Evolutionary conservation across 2,329 filamentous ascomycete genomes (phyloP).

Genomic region (Didymosphaeria variabile): DNA sequence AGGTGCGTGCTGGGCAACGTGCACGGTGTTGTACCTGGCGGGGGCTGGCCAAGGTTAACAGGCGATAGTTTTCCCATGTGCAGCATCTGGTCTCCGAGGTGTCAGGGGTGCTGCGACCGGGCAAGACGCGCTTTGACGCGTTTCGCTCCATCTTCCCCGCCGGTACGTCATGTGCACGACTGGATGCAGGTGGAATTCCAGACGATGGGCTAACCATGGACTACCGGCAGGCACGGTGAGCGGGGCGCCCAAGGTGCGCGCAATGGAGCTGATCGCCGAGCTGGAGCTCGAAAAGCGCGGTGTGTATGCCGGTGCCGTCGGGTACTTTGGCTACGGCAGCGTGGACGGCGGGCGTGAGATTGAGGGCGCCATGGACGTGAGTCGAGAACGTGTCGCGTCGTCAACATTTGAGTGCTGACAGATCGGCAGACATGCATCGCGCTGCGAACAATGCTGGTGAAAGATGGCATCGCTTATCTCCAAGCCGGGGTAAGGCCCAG

Average conservation of each 20-base stretch:
- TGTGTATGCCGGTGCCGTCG: conserved; percentile 93
- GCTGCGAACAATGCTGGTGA: conserved; percentile 91
- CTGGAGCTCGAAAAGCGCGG: conserved; percentile 93
- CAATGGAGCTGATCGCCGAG: conserved; percentile 97
- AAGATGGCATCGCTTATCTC: conserved; percentile 89
- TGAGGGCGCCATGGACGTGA: conserved; percentile 85
- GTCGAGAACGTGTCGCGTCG: conserved; percentile 25
- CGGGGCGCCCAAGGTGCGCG: conserved; percentile 92
- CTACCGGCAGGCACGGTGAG: conserved; percentile 80
- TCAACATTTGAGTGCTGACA: conserved; percentile 28
- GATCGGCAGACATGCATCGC: conserved; percentile 67
- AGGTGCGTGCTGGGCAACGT: conserved; percentile 31
- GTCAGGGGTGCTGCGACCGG: conserved; percentile 83
- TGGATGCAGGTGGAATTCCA: neutral
- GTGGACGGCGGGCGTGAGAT: conserved; percentile 69
- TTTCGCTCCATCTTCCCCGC: conserved; percentile 97
- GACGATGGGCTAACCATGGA: conserved; percentile 21
- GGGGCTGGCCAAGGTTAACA: conserved; percentile 15
- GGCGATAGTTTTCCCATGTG: conserved; percentile 82
- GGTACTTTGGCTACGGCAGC: conserved; percentile 90
- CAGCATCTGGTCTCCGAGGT: conserved; percentile 98
- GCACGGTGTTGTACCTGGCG: neutral
- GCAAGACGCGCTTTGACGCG: conserved; percentile 90
- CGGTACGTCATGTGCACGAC: conserved; percentile 56
- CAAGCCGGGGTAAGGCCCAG: conserved; percentile 77